These are phyloP conservation scores for Isabelozyma heimii DNA, from an alignment of 805 yeast genomes.

Conservation along the genomic window DNA sequence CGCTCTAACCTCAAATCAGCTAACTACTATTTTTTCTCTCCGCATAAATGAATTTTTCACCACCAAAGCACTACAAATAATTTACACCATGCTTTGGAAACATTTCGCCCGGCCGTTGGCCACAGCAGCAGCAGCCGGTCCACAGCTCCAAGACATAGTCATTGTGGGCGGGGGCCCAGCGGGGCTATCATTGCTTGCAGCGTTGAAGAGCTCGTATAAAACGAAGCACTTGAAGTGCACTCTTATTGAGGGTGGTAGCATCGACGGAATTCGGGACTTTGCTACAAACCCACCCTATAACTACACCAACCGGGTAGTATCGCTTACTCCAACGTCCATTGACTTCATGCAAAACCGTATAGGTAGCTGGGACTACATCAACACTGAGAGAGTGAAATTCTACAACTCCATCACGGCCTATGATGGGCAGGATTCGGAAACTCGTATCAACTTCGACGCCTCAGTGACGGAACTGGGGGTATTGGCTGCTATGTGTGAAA, in stretches of 20 bases:
- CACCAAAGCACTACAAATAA: background rate
- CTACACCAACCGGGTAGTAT: slow-evolving; percentile 78
- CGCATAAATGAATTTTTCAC: background rate
- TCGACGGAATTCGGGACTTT: slow-evolving; percentile 53
- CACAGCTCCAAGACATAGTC: slow-evolving; percentile 57
- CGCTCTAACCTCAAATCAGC: too few relatives aligned
- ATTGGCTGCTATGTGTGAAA: slow-evolving; percentile 84
- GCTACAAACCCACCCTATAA: slow-evolving; percentile 39
- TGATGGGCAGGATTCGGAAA: slow-evolving; percentile 68
- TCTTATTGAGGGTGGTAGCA: slow-evolving; percentile 69
- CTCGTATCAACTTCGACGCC: slow-evolving; percentile 70
- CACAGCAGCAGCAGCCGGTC: slow-evolving; percentile 1
- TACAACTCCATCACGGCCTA: slow-evolving; percentile 83
- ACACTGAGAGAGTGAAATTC: slow-evolving; percentile 67
- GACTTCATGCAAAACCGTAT: slow-evolving; percentile 57
- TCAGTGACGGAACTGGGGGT: slow-evolving; percentile 39
- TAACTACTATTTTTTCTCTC: background rate
- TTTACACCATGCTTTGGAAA: background rate
- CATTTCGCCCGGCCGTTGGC: slow-evolving; percentile 6
- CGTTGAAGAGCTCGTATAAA: slow-evolving; percentile 65
- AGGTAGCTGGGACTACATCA: slow-evolving; percentile 74
- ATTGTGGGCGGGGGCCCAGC: slow-evolving; percentile 98
- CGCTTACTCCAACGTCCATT: slow-evolving; percentile 80
- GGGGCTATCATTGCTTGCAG: slow-evolving; percentile 82
- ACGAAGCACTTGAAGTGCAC: slow-evolving; percentile 61